Evolutionary conservation across 176 grass and related monocot species (phyloP).

Genomic region (Rhynchospora tenuis): DNA sequence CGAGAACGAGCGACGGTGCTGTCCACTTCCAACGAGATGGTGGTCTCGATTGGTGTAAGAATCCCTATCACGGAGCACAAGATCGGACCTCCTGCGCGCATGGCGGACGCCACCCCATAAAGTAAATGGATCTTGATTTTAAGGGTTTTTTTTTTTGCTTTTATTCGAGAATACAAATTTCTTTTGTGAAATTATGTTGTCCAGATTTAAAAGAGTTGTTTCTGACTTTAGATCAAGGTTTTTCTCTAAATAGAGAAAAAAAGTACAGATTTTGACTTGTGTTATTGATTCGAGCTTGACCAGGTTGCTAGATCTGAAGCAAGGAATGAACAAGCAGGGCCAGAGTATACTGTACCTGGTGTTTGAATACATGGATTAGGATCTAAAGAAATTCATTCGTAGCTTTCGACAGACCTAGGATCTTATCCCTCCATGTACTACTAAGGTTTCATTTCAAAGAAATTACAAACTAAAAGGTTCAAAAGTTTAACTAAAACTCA

Average conservation of each 20-base stretch:
- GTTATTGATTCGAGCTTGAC: not conserved
- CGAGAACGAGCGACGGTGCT: too few species aligned
- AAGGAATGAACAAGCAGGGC: slow-evolving; percentile 81
- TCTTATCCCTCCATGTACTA: slow-evolving; percentile 40
- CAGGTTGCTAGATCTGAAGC: slow-evolving; percentile 87
- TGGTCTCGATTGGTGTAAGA: too few species aligned
- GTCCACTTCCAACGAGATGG: too few species aligned
- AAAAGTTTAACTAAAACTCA: not conserved
- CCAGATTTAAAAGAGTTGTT: too few species aligned
- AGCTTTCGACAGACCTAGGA: slow-evolving; percentile 55
- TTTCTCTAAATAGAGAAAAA: not conserved
- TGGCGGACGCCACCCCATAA: too few species aligned
- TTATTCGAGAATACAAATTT: too few species aligned
- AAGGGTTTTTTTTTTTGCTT: too few species aligned
- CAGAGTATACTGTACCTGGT: slow-evolving; percentile 94
- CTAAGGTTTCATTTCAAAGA: slow-evolving; percentile 41
- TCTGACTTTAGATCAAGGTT: too few species aligned
- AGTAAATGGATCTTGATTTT: too few species aligned
- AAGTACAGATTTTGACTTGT: not conserved
- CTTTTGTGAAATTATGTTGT: too few species aligned
- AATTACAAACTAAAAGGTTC: not conserved
- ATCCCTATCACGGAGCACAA: too few species aligned
- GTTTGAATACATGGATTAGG: slow-evolving; percentile 99
- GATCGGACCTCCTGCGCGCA: too few species aligned
- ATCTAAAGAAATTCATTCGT: slow-evolving; percentile 95